Conservation (phyloP, 345 rosid genomes). For the Boechera stricta region DNA sequence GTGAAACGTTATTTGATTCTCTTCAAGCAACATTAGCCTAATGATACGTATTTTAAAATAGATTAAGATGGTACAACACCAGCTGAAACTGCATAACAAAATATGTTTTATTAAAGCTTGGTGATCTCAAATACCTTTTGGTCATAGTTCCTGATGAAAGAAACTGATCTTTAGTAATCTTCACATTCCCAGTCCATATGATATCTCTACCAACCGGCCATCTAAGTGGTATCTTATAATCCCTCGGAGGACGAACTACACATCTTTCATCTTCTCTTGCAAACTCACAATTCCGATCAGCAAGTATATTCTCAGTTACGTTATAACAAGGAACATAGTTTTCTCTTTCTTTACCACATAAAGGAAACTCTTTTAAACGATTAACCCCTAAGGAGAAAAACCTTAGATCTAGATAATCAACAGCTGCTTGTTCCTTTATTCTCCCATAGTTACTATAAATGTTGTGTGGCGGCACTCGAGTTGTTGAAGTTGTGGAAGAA, state of each 20-base stretch:
- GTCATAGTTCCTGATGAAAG: constrained; percentile 96
- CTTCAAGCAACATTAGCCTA: constrained; percentile 92
- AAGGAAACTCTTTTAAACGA: constrained; percentile 55
- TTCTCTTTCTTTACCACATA: constrained; percentile 88
- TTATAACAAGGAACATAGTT: constrained; percentile 88
- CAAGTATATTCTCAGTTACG: constrained; percentile 61
- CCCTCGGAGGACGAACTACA: constrained; percentile 85
- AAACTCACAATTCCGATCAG: constrained; percentile 80
- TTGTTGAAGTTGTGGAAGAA: constrained; percentile 42
- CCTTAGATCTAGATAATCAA: constrained; percentile 75
- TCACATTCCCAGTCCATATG: constrained; percentile 91
- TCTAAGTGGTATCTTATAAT: constrained; percentile 79
- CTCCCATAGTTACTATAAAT: constrained; percentile 69
- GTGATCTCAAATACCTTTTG: constrained; percentile 60
- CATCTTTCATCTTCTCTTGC: constrained; percentile 55
- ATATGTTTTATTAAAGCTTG: neutral
- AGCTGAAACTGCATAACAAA: constrained; percentile 25
- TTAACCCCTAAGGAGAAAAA: constrained; percentile 60
- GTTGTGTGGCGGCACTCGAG: constrained; percentile 44
- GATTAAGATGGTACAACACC: constrained; percentile 17
- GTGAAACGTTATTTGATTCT: constrained; percentile 94
- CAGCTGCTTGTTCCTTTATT: constrained; percentile 80
- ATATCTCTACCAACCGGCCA: constrained; percentile 94
- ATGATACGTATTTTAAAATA: constrained; percentile 10
- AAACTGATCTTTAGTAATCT: constrained; percentile 88